Percentiles rank a stretch among this genome's conserved stretches.
phyloP scores from a whole-genome alignment of 495 filamentous ascomycete species.

The Penicillium verhagenii region DNA sequence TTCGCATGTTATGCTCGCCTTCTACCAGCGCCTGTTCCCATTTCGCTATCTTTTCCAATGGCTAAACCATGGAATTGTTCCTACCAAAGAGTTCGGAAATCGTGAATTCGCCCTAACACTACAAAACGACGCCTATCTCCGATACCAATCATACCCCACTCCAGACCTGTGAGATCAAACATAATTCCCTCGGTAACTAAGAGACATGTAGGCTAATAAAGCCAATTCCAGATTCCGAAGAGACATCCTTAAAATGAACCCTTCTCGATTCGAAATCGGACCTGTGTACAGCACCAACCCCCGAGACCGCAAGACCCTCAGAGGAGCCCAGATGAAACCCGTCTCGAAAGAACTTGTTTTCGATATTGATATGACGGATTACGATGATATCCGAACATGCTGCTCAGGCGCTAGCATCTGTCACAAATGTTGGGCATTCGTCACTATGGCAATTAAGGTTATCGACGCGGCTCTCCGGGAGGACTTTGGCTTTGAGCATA shows the following conservation, averaged over 20 bases:
- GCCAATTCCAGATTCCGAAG: constrained; percentile 70
- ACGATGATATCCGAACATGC: constrained; percentile 94
- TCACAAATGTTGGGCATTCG: constrained; percentile 91
- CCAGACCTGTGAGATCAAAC: constrained; percentile 67
- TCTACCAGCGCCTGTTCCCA: constrained; percentile 95
- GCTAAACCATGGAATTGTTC: constrained; percentile 89
- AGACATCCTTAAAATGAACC: constrained; percentile 81
- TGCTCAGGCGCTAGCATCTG: constrained; percentile 93
- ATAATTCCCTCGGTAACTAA: not conserved
- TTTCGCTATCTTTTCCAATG: constrained; percentile 96
- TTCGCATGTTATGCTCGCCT: constrained; percentile 79
- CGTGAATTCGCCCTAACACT: constrained; percentile 95
- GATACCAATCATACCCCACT: constrained; percentile 87
- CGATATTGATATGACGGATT: constrained; percentile 99
- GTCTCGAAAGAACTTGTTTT: constrained; percentile 91
- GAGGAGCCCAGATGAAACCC: constrained; percentile 64
- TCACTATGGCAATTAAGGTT: constrained; percentile 95
- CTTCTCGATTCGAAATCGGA: constrained; percentile 95
- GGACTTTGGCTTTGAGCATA: constrained; percentile 94
- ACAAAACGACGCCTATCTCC: constrained; percentile 82
- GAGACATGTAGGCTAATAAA: constrained; percentile 3
- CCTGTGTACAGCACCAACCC: constrained; percentile 93
- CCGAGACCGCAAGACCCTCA: constrained; percentile 83
- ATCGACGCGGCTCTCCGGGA: constrained; percentile 82
- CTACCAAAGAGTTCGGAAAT: constrained; percentile 83